Conservation (phyloP, 768 basidiomycete species). For the Rossbeevera mucosa region DNA sequence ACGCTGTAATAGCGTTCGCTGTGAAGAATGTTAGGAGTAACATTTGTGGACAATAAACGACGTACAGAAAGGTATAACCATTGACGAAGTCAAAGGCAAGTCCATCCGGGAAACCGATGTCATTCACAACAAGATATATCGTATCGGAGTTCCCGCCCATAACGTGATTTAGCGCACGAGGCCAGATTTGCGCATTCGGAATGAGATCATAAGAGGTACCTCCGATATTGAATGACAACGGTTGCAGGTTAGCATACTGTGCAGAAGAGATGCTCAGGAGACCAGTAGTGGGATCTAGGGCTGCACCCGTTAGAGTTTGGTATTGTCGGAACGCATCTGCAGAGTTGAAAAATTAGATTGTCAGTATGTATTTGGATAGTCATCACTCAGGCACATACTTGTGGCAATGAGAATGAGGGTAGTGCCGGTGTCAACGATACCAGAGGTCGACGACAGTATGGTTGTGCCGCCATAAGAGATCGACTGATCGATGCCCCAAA, state of each 20-base stretch:
- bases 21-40: background rate
- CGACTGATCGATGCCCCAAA: slow-evolving; percentile 33
- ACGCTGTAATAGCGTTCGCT: slow-evolving; percentile 41
- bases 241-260: slow-evolving; percentile 25
- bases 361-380: background rate
- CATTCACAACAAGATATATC: slow-evolving; percentile 30
- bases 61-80: slow-evolving; percentile 16
- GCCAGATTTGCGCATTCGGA: slow-evolving; percentile 33
- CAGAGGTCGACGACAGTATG: slow-evolving; percentile 26
- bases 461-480: slow-evolving; percentile 23
- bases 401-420: slow-evolving; percentile 28
- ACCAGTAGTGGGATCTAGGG: slow-evolving; percentile 24
- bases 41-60: background rate
- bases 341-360: background rate
- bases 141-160: slow-evolving; percentile 23
- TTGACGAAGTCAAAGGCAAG: slow-evolving; percentile 22
- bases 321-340: slow-evolving; percentile 26
- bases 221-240: slow-evolving; percentile 27
- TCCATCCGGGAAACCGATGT: slow-evolving; percentile 14
- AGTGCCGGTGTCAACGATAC: too few species aligned
- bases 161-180: slow-evolving; percentile 27
- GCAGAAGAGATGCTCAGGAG: slow-evolving; percentile 23
- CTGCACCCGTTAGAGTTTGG: slow-evolving; percentile 24
- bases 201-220: slow-evolving; percentile 15
- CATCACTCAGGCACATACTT: slow-evolving; percentile 1